A percentile compares a stretch with the other conserved stretches of the same genome.
These are phyloP conservation scores for Scheffersomyces amazonensis DNA, from an alignment of 805 yeast genomes.

Conservation along the genomic window DNA sequence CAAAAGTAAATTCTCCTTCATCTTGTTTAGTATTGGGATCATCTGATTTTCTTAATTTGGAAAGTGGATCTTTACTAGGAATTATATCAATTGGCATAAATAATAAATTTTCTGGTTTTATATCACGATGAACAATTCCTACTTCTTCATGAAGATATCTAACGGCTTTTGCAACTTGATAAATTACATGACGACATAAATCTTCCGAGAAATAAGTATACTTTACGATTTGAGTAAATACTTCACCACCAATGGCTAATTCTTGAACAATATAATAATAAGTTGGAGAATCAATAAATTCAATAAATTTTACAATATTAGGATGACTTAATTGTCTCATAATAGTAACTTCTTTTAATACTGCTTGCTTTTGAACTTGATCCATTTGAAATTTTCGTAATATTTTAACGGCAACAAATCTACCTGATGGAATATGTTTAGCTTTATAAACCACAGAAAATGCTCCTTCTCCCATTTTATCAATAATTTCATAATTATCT, in stretches of 20 bases:
- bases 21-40: slow-evolving; percentile 70
- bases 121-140: slow-evolving; percentile 81
- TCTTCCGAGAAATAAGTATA: slow-evolving; percentile 67
- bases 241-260: slow-evolving; percentile 73
- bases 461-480: slow-evolving; percentile 77
- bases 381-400: slow-evolving; percentile 72
- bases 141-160: slow-evolving; percentile 67
- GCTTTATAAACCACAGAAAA: slow-evolving; percentile 75
- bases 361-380: slow-evolving; percentile 60
- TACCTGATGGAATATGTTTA: slow-evolving; percentile 30
- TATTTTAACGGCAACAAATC: slow-evolving; percentile 52
- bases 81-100: slow-evolving; percentile 56
- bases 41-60: slow-evolving; percentile 57
- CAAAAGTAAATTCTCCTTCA: slow-evolving; percentile 81
- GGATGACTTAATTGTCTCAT: slow-evolving; percentile 66
- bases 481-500: slow-evolving; percentile 42
- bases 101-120: slow-evolving; percentile 76
- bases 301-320: slow-evolving; percentile 61
- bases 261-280: slow-evolving; percentile 73
- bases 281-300: slow-evolving; percentile 60
- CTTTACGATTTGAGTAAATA: slow-evolving; percentile 65
- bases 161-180: slow-evolving; percentile 63
- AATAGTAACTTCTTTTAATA: slow-evolving; percentile 75
- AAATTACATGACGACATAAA: slow-evolving; percentile 58
- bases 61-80: slow-evolving; percentile 36